Evolutionary conservation across 1,139 yeast species (phyloP).

Genomic region (Geotrichum cucujoidarum): DNA sequence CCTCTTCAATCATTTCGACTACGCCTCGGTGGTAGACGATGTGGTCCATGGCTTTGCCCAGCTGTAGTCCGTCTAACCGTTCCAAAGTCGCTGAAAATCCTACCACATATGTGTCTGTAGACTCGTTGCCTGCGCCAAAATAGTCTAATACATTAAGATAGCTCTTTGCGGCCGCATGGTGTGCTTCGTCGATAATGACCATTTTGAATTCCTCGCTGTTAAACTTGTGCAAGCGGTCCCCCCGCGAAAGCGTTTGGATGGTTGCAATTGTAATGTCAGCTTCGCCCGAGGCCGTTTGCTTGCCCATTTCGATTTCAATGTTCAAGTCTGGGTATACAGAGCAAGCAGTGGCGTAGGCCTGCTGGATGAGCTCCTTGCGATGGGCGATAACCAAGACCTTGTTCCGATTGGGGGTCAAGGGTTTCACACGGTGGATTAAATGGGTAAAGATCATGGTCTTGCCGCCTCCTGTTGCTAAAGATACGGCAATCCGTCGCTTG

Average conservation of each 20-base stretch:
- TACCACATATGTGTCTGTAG: conserved; percentile 49
- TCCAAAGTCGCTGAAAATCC: conserved; percentile 85
- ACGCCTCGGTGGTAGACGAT: conserved; percentile 67
- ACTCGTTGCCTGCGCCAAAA: conserved; percentile 46
- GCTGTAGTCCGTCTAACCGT: conserved; percentile 60
- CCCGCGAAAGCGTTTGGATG: conserved; percentile 56
- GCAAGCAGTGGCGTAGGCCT: conserved; percentile 54
- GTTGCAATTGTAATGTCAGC: conserved; percentile 75
- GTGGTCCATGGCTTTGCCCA: conserved; percentile 62
- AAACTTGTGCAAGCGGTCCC: conserved; percentile 48
- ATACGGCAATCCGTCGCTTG: conserved; percentile 64
- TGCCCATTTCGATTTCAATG: conserved; percentile 74
- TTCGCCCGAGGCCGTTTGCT: conserved; percentile 37
- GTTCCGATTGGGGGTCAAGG: conserved; percentile 39
- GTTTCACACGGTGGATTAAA: conserved; percentile 49
- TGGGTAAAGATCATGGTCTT: conserved; percentile 84
- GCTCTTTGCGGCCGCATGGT: conserved; percentile 76
- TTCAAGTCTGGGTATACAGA: conserved; percentile 46
- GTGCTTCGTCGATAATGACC: conserved; percentile 87
- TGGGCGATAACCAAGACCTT: conserved; percentile 72
- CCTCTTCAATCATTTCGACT: conserved; percentile 60
- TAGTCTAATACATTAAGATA: conserved; percentile 57
- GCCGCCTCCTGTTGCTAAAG: conserved; percentile 93
- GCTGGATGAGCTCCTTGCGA: conserved; percentile 70
- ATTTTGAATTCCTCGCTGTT: conserved; percentile 58